phyloP scores from a whole-genome alignment of 176 grass and related monocot genomes.

The Carex littledalei region DNA sequence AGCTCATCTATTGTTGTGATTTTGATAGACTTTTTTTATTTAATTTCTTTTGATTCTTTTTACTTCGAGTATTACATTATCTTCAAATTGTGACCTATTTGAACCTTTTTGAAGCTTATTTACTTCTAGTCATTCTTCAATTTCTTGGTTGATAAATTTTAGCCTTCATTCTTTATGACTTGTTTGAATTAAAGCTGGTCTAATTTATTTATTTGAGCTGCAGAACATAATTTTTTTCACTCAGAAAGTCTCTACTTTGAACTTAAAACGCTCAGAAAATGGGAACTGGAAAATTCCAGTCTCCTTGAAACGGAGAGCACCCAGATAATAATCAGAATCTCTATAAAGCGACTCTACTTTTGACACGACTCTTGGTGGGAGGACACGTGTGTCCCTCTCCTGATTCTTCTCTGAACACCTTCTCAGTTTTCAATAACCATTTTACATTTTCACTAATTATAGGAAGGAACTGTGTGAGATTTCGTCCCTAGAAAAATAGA shows the following conservation, averaged over 20 bases:
- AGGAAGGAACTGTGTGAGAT: background rate
- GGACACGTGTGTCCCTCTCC: background rate
- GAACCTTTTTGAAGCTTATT: background rate
- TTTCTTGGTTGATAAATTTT: background rate
- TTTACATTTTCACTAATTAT: background rate
- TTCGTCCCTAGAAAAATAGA: background rate
- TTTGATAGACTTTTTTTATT: background rate
- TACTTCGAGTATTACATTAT: background rate
- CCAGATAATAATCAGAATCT: background rate
- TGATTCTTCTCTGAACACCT: background rate
- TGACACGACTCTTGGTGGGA: background rate
- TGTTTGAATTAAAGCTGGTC: background rate
- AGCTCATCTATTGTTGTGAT: background rate
- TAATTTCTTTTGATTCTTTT: background rate
- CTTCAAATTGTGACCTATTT: background rate
- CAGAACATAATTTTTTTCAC: background rate
- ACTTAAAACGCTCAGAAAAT: background rate
- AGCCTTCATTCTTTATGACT: background rate
- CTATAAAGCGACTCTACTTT: background rate
- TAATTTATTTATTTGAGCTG: background rate
- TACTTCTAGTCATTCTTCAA: background rate
- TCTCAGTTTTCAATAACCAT: background rate
- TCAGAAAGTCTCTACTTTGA: too few species aligned
- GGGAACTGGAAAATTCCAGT: background rate
- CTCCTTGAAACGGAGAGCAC: background rate